These are phyloP conservation scores for Colletotrichum sp. DNA, from an alignment of 2,329 filamentous ascomycete species.

Conservation along the genomic window DNA sequence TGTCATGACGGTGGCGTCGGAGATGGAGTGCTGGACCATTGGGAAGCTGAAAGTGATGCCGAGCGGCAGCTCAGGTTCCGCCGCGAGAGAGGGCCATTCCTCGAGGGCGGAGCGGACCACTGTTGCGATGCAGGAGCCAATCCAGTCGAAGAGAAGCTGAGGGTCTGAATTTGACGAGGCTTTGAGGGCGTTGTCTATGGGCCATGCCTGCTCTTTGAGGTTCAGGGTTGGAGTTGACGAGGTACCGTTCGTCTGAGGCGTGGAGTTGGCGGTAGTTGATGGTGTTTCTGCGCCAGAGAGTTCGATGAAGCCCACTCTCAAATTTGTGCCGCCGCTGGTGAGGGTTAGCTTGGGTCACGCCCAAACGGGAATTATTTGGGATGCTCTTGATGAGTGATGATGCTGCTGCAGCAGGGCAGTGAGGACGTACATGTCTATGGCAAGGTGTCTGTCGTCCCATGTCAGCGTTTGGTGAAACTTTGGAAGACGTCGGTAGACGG, in stretches of 20 bases:
- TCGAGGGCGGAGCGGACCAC: constrained; percentile 67
- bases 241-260: constrained; percentile 21
- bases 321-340: constrained; percentile 68
- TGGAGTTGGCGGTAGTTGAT: neutral
- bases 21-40: constrained; percentile 67
- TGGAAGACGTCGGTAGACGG: neutral
- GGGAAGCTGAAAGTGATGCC: constrained; percentile 76
- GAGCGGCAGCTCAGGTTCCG: constrained; percentile 57
- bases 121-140: constrained; percentile 76
- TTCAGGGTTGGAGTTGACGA: constrained; percentile 52
- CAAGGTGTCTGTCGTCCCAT: constrained; percentile 53
- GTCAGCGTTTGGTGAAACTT: constrained; percentile 6
- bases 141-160: constrained; percentile 80
- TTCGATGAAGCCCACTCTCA: constrained; percentile 72
- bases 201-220: constrained; percentile 73
- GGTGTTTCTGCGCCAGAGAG: constrained; percentile 43
- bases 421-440: constrained; percentile 67
- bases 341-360: neutral
- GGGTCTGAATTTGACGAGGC: constrained; percentile 63
- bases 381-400: neutral
- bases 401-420: neutral
- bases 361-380: neutral
- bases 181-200: constrained; percentile 75
- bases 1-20: constrained; percentile 66
- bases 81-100: constrained; percentile 41